A percentile compares a stretch with the other conserved stretches of the same genome.
These are phyloP conservation scores for Talaromyces nanjingensis DNA, from an alignment of 495 filamentous ascomycete genomes.

Conservation along the genomic window DNA sequence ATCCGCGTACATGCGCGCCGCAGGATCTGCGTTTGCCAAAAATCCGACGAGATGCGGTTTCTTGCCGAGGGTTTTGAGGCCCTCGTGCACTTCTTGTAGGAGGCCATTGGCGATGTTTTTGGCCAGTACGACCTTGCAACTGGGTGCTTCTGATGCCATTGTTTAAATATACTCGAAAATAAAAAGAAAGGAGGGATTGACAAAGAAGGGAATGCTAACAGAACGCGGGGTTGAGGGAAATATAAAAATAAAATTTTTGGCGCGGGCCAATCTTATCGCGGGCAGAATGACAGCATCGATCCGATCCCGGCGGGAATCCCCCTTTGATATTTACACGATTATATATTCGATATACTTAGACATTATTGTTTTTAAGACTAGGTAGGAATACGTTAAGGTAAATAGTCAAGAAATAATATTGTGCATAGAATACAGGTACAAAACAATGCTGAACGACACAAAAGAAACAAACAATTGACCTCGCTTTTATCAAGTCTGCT, in stretches of 20 bases:
- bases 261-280: constrained; percentile 6
- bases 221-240: background rate
- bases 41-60: constrained; percentile 82
- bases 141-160: constrained; percentile 32
- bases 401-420: background rate
- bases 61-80: constrained; percentile 58
- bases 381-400: background rate
- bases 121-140: constrained; percentile 85
- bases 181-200: background rate
- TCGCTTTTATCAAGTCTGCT: background rate
- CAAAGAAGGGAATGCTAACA: no score
- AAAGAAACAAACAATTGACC: background rate
- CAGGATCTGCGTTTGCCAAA: constrained; percentile 84
- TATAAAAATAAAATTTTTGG: constrained; percentile 6
- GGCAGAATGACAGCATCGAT: background rate
- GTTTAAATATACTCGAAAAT: background rate
- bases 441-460: background rate
- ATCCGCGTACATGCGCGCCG: constrained; percentile 86
- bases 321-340: no score
- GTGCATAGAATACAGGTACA: background rate
- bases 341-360: no score
- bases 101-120: constrained; percentile 75
- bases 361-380: no score
- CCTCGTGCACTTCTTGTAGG: constrained; percentile 66
- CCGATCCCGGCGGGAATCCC: constrained; percentile 2